Evolutionary conservation across 345 rosid genomes (phyloP).

Genomic region (Lepidium didymum): DNA sequence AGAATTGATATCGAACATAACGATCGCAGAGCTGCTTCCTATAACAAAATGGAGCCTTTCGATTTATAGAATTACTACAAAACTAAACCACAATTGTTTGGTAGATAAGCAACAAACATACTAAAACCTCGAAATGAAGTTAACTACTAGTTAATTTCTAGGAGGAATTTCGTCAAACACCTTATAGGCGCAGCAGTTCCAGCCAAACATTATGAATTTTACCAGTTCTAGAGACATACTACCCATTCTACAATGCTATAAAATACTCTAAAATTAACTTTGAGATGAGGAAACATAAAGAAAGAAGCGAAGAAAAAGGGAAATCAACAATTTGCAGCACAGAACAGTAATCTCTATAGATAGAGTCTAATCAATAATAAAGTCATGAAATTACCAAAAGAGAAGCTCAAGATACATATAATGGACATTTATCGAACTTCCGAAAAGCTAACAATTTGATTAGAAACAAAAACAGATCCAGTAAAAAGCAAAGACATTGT

Average conservation of each 20-base stretch:
- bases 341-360: neutral
- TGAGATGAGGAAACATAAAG: too few relatives aligned
- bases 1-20: neutral
- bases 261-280: neutral
- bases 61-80: neutral
- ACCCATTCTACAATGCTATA: neutral
- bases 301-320: neutral
- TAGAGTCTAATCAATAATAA: neutral
- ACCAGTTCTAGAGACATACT: neutral
- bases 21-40: neutral
- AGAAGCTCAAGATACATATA: neutral
- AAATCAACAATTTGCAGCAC: neutral
- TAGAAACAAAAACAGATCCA: neutral
- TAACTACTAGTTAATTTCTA: neutral
- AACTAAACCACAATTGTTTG: neutral
- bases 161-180: conserved; percentile 23
- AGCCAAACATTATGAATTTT: neutral
- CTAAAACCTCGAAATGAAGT: neutral
- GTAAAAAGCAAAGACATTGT: neutral
- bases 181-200: neutral
- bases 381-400: neutral
- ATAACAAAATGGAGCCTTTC: neutral
- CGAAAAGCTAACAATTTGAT: neutral
- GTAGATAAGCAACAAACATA: neutral
- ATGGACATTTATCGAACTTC: neutral